phyloP scores from a whole-genome alignment of 140 eudicot genomes.

The Bidens hawaiensis region DNA sequence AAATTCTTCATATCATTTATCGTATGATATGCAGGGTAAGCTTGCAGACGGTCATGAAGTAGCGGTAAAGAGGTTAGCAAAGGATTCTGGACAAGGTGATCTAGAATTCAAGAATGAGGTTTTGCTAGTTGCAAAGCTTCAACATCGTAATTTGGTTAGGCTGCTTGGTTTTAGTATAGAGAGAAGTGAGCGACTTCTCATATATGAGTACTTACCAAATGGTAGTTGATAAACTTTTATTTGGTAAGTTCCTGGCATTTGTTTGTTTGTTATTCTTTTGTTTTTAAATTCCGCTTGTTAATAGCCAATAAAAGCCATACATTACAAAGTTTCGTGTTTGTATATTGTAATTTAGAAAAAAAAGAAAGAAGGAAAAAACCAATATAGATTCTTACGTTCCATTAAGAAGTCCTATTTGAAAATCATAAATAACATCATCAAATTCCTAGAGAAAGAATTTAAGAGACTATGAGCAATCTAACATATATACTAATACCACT shows the following conservation, averaged over 20 bases:
- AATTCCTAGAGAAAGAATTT: not conserved
- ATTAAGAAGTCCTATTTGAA: too few relatives aligned
- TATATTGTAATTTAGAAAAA: not conserved
- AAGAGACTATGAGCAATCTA: too few relatives aligned
- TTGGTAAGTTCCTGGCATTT: not conserved
- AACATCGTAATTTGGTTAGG: constrained; percentile 15
- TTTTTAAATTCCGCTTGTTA: too few relatives aligned
- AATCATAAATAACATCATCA: not conserved
- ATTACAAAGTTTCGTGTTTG: too few relatives aligned
- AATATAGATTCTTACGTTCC: too few relatives aligned
- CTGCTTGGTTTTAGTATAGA: constrained; percentile 3
- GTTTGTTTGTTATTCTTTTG: too few relatives aligned
- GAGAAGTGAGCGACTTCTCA: constrained; percentile 8
- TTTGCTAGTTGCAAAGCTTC: constrained; percentile 14
- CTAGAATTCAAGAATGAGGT: constrained; percentile 12
- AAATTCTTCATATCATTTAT: too few relatives aligned
- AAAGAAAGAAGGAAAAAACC: too few relatives aligned
- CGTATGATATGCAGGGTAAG: not conserved
- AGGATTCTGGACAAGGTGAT: constrained; percentile 10
- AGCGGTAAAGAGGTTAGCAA: constrained; percentile 1
- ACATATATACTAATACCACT: not conserved
- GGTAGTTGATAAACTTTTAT: constrained; percentile 6
- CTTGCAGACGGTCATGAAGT: not conserved
- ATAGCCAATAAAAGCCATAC: too few relatives aligned
- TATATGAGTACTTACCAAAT: constrained; percentile 10